Evolutionary conservation across 805 yeast species (phyloP).

Genomic region (Myxozyma melibiosi): DNA sequence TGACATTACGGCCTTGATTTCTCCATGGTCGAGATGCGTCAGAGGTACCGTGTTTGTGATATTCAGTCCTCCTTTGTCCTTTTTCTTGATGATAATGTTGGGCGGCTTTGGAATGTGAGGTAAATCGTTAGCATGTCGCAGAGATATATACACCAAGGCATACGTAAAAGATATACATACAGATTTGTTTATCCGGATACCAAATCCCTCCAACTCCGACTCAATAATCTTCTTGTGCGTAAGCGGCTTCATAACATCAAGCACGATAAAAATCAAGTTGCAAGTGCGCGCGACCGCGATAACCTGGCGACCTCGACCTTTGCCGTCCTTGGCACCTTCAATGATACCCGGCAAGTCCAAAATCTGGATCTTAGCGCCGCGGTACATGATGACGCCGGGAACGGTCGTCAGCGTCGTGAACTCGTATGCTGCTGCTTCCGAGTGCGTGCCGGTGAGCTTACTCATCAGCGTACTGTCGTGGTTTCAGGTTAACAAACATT

Average conservation of each 20-base stretch:
- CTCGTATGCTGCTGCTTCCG: conserved; percentile 89
- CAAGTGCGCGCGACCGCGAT: conserved; percentile 99
- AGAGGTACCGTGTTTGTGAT: conserved; percentile 92
- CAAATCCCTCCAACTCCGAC: conserved; percentile 95
- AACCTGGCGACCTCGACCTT: conserved; percentile 97
- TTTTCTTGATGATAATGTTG: conserved; percentile 84
- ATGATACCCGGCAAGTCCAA: conserved; percentile 97
- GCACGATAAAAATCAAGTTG: conserved; percentile 85
- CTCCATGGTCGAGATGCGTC: conserved; percentile 89
- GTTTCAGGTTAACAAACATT: too few species aligned
- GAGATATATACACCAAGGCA: background rate
- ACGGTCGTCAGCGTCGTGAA: conserved; percentile 97
- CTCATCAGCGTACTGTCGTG: conserved; percentile 73
- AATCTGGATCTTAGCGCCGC: conserved; percentile 98
- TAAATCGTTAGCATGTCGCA: background rate
- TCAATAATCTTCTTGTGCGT: conserved; percentile 94
- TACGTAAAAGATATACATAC: background rate
- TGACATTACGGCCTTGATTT: conserved; percentile 91
- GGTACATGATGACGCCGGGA: conserved; percentile 92
- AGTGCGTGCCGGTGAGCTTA: conserved; percentile 90
- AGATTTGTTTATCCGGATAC: conserved; percentile 82
- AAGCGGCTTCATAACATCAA: conserved; percentile 95
- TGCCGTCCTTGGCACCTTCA: conserved; percentile 97
- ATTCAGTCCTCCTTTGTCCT: conserved; percentile 94
- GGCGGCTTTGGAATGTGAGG: conserved; percentile 78